Conservation (phyloP, 148 eudicot genomes). For the Rhododendron williamsianum region DNA sequence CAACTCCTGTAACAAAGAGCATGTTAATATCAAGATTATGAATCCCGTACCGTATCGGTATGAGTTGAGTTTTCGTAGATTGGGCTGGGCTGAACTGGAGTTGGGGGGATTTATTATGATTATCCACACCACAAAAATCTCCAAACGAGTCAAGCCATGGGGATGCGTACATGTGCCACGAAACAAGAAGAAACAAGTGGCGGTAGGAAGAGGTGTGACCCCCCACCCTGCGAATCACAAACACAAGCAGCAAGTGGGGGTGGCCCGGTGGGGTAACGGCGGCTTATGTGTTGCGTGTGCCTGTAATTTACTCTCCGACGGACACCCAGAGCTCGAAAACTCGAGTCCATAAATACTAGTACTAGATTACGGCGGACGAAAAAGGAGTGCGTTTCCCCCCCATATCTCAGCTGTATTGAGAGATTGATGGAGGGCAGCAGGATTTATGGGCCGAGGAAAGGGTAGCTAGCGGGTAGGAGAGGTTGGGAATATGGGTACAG, state of each 20-base stretch:
- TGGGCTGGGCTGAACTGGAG: background rate
- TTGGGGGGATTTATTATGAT: background rate
- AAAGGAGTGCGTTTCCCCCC: background rate
- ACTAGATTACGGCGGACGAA: background rate
- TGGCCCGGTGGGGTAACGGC: background rate
- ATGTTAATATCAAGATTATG: no score
- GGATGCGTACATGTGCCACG: background rate
- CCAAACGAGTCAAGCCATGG: background rate
- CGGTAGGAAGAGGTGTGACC: background rate
- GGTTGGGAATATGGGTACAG: background rate
- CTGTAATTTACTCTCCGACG: background rate
- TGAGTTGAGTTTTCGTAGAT: background rate
- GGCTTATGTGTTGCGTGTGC: background rate
- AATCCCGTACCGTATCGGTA: no score
- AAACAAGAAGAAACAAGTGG: background rate
- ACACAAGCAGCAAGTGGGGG: background rate
- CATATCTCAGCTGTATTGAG: constrained; percentile 6
- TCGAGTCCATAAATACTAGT: background rate
- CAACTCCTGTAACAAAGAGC: no score
- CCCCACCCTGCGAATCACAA: background rate
- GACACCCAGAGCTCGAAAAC: background rate
- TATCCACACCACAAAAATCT: background rate
- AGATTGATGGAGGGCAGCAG: background rate
- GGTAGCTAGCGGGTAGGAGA: background rate
- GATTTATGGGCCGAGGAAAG: background rate